phyloP scores from a whole-genome alignment of 345 rosid species.

The Eucalyptus cladocalyx region DNA sequence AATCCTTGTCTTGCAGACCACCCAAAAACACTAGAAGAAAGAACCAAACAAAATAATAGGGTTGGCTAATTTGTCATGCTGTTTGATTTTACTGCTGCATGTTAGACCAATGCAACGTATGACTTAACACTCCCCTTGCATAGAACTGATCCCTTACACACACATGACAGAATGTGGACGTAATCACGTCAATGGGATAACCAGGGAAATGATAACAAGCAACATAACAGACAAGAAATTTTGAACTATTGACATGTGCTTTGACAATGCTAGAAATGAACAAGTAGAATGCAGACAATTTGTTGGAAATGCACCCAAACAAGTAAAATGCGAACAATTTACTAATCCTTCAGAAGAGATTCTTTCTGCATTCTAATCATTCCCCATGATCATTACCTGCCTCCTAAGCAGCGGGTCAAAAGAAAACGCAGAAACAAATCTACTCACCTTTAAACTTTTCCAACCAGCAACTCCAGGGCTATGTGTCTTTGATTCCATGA shows the following conservation, averaged over 20 bases:
- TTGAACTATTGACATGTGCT: neutral
- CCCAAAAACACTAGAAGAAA: neutral
- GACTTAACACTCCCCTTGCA: neutral
- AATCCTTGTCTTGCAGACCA: neutral
- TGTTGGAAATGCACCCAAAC: neutral
- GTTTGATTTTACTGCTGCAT: neutral
- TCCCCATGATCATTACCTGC: neutral
- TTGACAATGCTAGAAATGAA: neutral
- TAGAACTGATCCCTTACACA: neutral
- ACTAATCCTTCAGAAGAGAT: neutral
- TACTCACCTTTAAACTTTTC: neutral
- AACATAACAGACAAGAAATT: neutral
- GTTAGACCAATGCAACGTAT: neutral
- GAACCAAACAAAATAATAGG: neutral
- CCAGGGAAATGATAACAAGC: neutral
- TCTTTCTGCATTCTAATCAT: too few relatives aligned
- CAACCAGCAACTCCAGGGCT: neutral
- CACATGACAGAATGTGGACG: neutral
- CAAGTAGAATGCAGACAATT: neutral
- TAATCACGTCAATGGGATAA: neutral
- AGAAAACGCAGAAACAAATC: neutral
- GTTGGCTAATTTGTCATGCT: neutral
- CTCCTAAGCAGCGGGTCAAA: neutral
- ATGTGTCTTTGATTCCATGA: neutral
- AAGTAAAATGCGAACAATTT: neutral